Percentiles rank a stretch among this genome's conserved stretches.
Evolutionary conservation across 345 rosid species (phyloP).

Genomic region (Erucastrum elatum): DNA sequence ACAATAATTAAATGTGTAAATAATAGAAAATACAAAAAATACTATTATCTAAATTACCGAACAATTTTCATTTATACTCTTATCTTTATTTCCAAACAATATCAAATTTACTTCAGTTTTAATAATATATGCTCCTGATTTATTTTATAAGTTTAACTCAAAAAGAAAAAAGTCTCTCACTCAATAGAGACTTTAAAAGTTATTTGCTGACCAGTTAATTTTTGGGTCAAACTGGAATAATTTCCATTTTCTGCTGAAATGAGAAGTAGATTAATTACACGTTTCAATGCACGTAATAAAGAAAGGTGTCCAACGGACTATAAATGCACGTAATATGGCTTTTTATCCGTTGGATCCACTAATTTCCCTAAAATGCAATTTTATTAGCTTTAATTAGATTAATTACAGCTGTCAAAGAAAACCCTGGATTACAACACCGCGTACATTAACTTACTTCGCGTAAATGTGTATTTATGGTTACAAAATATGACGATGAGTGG

Average conservation of each 20-base stretch:
- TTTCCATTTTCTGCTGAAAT: not conserved
- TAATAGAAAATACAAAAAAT: too few relatives aligned
- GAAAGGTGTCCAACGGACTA: not conserved
- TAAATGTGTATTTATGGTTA: slow-evolving; percentile 8
- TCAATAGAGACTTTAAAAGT: not conserved
- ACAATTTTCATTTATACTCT: not conserved
- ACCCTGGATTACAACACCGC: slow-evolving; percentile 9
- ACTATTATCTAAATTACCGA: too few relatives aligned
- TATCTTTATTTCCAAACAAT: not conserved
- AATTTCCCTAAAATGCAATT: not conserved
- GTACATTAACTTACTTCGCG: slow-evolving; percentile 10
- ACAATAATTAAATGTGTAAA: too few relatives aligned
- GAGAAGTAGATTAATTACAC: not conserved
- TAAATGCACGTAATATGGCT: not conserved
- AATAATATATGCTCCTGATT: too few relatives aligned
- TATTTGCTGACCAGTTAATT: not conserved
- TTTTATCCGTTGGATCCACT: not conserved
- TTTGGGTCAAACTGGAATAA: not conserved
- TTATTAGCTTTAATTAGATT: not conserved
- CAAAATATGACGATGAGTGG: not conserved
- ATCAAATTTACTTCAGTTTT: too few relatives aligned
- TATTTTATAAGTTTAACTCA: too few relatives aligned
- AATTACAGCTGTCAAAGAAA: slow-evolving; percentile 1
- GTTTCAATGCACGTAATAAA: not conserved
- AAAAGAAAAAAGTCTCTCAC: not conserved